These are phyloP conservation scores for Nemania sp. DNA, from an alignment of 2,329 filamentous ascomycete species.

Conservation along the genomic window DNA sequence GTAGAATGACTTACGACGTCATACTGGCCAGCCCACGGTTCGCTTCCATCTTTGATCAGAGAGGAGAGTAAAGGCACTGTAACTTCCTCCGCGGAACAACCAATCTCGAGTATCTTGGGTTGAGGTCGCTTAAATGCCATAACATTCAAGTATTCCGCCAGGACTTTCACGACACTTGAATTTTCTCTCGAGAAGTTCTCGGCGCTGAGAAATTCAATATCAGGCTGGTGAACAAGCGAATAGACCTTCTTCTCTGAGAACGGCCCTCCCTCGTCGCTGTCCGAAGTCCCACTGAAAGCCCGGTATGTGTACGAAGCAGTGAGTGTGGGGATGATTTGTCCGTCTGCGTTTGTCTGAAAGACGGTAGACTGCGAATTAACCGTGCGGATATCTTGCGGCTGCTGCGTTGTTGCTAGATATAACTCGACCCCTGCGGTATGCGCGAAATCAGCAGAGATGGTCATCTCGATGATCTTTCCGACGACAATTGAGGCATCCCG, in stretches of 20 bases:
- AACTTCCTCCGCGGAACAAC: neutral
- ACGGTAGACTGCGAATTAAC: constrained; percentile 11
- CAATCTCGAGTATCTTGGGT: constrained; percentile 8
- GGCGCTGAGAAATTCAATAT: constrained; percentile 5
- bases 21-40: neutral
- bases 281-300: constrained; percentile 6
- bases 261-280: constrained; percentile 1
- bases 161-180: neutral
- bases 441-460: constrained; percentile 8
- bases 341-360: constrained; percentile 5
- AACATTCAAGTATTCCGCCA: constrained; percentile 6
- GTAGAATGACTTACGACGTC: constrained; percentile 3
- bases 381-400: constrained; percentile 8
- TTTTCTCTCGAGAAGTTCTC: neutral
- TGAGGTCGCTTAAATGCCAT: constrained; percentile 5
- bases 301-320: constrained; percentile 11
- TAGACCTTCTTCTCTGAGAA: constrained; percentile 13
- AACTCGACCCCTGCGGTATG: constrained; percentile 3
- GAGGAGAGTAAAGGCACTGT: constrained; percentile 7
- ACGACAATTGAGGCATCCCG: constrained; percentile 15
- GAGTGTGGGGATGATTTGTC: constrained; percentile 1
- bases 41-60: neutral
- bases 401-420: constrained; percentile 15
- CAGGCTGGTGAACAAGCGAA: constrained; percentile 8
- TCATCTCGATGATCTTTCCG: constrained; percentile 13